phyloP scores from a whole-genome alignment of 441 rosid genomes.

The Arabidopsis lyrata region DNA sequence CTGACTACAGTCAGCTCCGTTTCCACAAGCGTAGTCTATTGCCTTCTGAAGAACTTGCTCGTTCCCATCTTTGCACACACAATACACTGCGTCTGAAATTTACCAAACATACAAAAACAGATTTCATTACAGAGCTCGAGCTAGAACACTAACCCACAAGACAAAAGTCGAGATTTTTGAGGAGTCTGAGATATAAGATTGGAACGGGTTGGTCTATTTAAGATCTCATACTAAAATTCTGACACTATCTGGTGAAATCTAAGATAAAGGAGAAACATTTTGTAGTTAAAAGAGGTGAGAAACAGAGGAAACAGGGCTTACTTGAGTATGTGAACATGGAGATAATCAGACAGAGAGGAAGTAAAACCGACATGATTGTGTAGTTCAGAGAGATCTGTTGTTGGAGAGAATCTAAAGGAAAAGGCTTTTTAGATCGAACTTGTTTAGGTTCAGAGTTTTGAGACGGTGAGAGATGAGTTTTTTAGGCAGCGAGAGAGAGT shows the following conservation, averaged over 20 bases:
- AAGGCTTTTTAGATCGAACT: slow-evolving; percentile 29
- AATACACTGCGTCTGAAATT: slow-evolving; percentile 64
- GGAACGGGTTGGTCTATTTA: not conserved
- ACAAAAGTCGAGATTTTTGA: not conserved
- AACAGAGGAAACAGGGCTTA: slow-evolving; percentile 26
- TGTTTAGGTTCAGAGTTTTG: slow-evolving; percentile 6
- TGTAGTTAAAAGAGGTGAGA: not conserved
- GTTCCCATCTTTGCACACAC: slow-evolving; percentile 79
- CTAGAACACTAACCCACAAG: not conserved
- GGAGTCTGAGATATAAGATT: slow-evolving; percentile 1
- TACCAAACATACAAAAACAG: not conserved
- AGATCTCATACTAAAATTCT: not conserved
- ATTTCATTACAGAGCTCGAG: not conserved
- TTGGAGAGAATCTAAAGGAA: not conserved
- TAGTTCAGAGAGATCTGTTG: slow-evolving; percentile 13
- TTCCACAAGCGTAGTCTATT: slow-evolving; percentile 91
- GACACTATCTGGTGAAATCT: not conserved
- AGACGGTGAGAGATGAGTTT: slow-evolving; percentile 31
- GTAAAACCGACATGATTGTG: slow-evolving; percentile 40
- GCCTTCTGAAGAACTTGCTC: slow-evolving; percentile 68
- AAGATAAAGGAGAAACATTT: not conserved
- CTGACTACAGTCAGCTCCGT: slow-evolving; percentile 83
- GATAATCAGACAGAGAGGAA: slow-evolving; percentile 38
- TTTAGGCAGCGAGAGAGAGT: slow-evolving; percentile 30
- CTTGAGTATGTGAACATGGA: slow-evolving; percentile 46